Conservation (phyloP, 2,329 filamentous ascomycete species). For the Pleomassaria siparia region DNA sequence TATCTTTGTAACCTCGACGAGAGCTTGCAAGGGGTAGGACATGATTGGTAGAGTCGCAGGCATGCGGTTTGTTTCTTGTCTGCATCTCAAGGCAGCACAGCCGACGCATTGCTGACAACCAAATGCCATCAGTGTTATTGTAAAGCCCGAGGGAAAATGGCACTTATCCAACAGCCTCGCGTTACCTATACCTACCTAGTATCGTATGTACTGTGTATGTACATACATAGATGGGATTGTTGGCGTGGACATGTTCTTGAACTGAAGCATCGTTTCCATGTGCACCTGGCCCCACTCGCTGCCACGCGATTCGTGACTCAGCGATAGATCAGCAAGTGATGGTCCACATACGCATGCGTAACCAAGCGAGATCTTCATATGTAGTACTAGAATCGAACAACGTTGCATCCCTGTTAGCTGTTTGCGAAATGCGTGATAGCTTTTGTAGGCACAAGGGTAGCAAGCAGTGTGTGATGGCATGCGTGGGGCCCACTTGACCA, state of each 20-base stretch:
- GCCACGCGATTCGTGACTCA: conserved; percentile 6
- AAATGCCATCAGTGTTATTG: not conserved
- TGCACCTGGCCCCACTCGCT: conserved; percentile 1
- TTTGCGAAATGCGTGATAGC: conserved; percentile 5
- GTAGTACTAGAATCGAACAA: too few relatives aligned
- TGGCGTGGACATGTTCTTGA: conserved; percentile 11
- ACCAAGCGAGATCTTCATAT: conserved; percentile 6
- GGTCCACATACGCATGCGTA: too few relatives aligned
- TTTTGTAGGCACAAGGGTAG: not conserved
- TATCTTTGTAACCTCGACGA: conserved; percentile 1
- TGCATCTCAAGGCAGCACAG: not conserved
- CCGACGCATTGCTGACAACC: not conserved
- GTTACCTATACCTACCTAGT: too few relatives aligned
- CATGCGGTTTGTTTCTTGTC: not conserved
- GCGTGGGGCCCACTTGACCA: not conserved
- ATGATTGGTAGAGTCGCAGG: not conserved
- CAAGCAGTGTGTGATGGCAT: conserved; percentile 4
- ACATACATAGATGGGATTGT: too few relatives aligned
- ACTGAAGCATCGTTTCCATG: too few relatives aligned
- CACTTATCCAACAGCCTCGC: conserved; percentile 1
- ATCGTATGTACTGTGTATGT: too few relatives aligned
- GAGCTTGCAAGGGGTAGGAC: not conserved
- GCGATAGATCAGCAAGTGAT: conserved; percentile 3
- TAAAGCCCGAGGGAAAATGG: not conserved
- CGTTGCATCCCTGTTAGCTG: too few relatives aligned